These are phyloP conservation scores for Aureobasidium sp. DNA, from an alignment of 2,329 filamentous ascomycete species.

Conservation along the genomic window DNA sequence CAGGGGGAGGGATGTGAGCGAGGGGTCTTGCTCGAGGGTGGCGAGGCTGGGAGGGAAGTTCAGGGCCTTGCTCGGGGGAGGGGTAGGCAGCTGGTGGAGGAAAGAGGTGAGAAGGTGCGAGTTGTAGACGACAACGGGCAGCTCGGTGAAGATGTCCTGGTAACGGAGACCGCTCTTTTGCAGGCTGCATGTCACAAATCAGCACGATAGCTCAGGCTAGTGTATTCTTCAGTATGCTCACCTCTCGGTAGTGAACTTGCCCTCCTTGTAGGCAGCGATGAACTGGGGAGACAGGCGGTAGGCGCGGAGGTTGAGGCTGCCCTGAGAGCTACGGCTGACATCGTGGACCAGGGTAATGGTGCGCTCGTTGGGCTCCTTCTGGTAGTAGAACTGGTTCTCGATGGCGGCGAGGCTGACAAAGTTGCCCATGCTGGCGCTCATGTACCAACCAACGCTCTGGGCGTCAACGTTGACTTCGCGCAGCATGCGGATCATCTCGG, in stretches of 20 bases:
- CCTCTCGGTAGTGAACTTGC: slow-evolving; percentile 95
- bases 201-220: slow-evolving; percentile 16
- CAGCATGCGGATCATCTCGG: slow-evolving; percentile 93
- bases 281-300: slow-evolving; percentile 84
- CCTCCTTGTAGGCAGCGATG: slow-evolving; percentile 88
- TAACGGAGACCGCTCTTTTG: slow-evolving; percentile 91
- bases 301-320: slow-evolving; percentile 77
- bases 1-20: slow-evolving; percentile 54
- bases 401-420: slow-evolving; percentile 92
- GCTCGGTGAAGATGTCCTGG: slow-evolving; percentile 86
- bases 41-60: slow-evolving; percentile 70
- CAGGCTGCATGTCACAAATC: slow-evolving; percentile 49
- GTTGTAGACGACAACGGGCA: slow-evolving; percentile 88
- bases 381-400: slow-evolving; percentile 97
- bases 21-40: slow-evolving; percentile 60
- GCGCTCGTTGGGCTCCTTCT: slow-evolving; percentile 80
- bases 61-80: slow-evolving; percentile 51
- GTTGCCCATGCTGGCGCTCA: slow-evolving; percentile 96
- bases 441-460: slow-evolving; percentile 98
- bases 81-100: slow-evolving; percentile 78
- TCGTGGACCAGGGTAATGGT: slow-evolving; percentile 90
- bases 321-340: slow-evolving; percentile 88
- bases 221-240: slow-evolving; percentile 38
- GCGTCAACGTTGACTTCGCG: slow-evolving; percentile 98
- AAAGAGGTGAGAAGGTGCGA: slow-evolving; percentile 93